These are phyloP conservation scores for Saccharomyces mikatae DNA, from an alignment of 805 yeast genomes.

Conservation along the genomic window DNA sequence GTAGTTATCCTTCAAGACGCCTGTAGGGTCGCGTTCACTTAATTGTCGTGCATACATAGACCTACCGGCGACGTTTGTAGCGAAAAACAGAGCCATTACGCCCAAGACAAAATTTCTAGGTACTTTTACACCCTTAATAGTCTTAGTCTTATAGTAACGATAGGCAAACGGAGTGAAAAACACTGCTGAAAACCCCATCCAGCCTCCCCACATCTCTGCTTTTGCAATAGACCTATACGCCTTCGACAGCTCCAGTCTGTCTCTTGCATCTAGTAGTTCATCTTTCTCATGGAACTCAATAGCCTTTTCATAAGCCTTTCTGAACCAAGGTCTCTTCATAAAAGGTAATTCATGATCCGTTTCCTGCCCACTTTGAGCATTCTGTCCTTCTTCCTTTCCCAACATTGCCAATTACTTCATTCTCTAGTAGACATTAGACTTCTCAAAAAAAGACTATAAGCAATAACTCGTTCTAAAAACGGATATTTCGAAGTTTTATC, in stretches of 20 bases:
- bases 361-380: not conserved
- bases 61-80: constrained; percentile 29
- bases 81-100: constrained; percentile 31
- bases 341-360: not conserved
- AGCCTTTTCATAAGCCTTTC: constrained; percentile 37
- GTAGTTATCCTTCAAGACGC: constrained; percentile 16
- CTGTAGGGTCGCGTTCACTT: constrained; percentile 15
- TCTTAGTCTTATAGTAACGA: constrained; percentile 29
- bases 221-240: constrained; percentile 33
- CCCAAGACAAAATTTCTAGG: constrained; percentile 38
- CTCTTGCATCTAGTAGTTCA: constrained; percentile 33
- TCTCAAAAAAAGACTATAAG: too few species aligned
- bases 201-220: constrained; percentile 32
- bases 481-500: too few species aligned
- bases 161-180: constrained; percentile 37
- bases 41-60: constrained; percentile 30
- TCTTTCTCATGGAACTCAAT: constrained; percentile 44
- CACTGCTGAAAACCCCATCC: constrained; percentile 36
- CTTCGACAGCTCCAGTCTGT: constrained; percentile 36
- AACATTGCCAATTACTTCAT: not conserved
- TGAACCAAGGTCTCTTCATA: constrained; percentile 24
- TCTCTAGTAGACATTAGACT: too few species aligned
- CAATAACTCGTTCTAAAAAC: too few species aligned
- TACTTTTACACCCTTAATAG: constrained; percentile 34
- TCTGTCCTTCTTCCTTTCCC: not conserved